These are phyloP conservation scores for Ogataea ramenticola DNA, from an alignment of 805 yeast genomes.

Conservation along the genomic window DNA sequence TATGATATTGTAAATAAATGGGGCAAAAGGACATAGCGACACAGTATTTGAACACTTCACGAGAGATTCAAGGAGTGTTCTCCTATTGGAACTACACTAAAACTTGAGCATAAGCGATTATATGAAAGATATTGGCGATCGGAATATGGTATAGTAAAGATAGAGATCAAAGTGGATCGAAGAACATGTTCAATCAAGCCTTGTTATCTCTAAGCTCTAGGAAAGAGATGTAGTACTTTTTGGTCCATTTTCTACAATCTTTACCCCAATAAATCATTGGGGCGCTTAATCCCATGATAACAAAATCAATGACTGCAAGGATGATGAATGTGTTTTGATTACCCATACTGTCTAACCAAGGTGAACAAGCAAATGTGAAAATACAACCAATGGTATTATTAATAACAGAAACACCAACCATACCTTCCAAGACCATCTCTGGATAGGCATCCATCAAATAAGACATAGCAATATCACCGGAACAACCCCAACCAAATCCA, in stretches of 20 bases:
- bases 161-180: too few species aligned
- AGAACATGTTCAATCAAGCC: too few species aligned
- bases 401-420: conserved; percentile 62
- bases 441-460: conserved; percentile 65
- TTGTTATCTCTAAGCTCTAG: conserved; percentile 46
- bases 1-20: too few species aligned
- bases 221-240: conserved; percentile 43
- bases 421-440: conserved; percentile 61
- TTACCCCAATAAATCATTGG: conserved; percentile 60
- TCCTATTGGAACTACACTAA: too few species aligned
- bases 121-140: too few species aligned
- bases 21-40: too few species aligned
- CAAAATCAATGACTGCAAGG: conserved; percentile 51
- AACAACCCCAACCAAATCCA: conserved; percentile 64
- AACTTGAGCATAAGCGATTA: too few species aligned
- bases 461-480: conserved; percentile 65
- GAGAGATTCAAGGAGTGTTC: too few species aligned
- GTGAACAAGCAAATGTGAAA: conserved; percentile 59
- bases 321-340: conserved; percentile 53
- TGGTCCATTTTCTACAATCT: conserved; percentile 48
- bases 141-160: too few species aligned
- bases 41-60: too few species aligned
- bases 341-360: conserved; percentile 52
- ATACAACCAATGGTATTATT: conserved; percentile 60
- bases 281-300: conserved; percentile 44